Base-by-base conservation (phyloP, 805 yeast genomes). In the Ogataea wickerhamii region DNA sequence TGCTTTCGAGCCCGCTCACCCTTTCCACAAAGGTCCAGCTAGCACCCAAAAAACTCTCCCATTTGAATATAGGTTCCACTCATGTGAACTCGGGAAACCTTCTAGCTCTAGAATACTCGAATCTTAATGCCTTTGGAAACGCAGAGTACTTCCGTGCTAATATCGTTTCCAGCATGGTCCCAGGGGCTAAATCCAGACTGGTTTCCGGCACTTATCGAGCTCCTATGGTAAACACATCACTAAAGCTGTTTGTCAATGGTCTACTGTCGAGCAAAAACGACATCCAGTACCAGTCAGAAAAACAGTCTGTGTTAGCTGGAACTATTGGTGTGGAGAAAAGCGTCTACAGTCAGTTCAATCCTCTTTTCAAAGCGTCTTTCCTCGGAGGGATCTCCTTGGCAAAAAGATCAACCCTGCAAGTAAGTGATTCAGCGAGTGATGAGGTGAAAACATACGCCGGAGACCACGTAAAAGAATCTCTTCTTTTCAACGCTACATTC, bases 41-140 rank as follows among this genome's bases (percentile, higher is more conserved):
- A 22, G 49, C 53, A 19, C 68, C 71, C 12, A 41, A 41, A 20
- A 44, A 48, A 23, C 38, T 64, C 48, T 49, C 56, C 42, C 41
- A 57, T 47, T 37, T 57, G 49, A n/a, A 53, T 52, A 1, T 61
- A n/a, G 65, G 66, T 19, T 59, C 71, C 7, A 47, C 56, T 7
- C 63, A 64, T 24, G 51, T 60, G 6, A 65, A 61, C 25, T 52
- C 55, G 18, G 64, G 66, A 13, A 60, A 68, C 18, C 45, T 64
- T 5, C 40, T 62, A 22, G 61, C 59, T 14, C 39, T 63, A 18
- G 56, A 59, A 32, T 67, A 64, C 43, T 47, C 60, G 2, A 66
- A 71, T 44, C 62, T 64, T 44, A 82, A 82, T 52, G 63, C 74
- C 6, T 71, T 81, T 47, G 87, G 85, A 4, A 82, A 81, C n/a